phyloP scores from a whole-genome alignment of 2,329 filamentous ascomycete genomes.

The Hawksworthiomyces lignivorus region DNA sequence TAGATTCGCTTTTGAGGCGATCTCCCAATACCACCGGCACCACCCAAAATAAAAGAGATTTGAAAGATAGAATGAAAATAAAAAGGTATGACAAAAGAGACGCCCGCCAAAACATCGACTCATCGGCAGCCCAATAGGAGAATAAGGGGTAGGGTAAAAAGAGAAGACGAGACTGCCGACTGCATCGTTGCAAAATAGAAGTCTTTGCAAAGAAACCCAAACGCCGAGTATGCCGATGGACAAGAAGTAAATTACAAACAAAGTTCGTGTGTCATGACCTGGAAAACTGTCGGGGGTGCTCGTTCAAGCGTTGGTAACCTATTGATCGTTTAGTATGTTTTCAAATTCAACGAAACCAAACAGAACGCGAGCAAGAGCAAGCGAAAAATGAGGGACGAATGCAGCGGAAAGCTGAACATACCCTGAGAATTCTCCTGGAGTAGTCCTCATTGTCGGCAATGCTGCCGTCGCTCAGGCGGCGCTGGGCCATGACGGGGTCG shows the following conservation, averaged over 20 bases:
- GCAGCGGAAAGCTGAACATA: too few relatives aligned
- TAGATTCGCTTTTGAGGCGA: too few relatives aligned
- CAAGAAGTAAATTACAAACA: conserved; percentile 29
- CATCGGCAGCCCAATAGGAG: conserved; percentile 8
- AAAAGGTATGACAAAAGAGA: not conserved
- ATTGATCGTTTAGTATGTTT: not conserved
- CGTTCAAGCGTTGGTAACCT: conserved; percentile 54
- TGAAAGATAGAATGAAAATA: not conserved
- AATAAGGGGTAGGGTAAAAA: conserved; percentile 2
- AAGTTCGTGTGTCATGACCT: conserved; percentile 31
- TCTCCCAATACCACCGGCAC: too few relatives aligned
- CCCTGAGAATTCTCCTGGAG: conserved; percentile 90
- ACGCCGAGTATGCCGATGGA: conserved; percentile 31
- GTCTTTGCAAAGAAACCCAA: conserved; percentile 20
- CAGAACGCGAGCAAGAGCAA: not conserved
- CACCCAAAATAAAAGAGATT: not conserved
- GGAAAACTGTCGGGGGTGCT: too few relatives aligned
- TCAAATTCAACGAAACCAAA: not conserved
- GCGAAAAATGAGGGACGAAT: not conserved
- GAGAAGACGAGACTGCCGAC: not conserved
- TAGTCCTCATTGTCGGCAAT: conserved; percentile 98
- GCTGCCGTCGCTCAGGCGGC: conserved; percentile 86
- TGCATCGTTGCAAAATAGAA: not conserved
- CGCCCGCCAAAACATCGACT: conserved; percentile 11
- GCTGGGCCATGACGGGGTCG: conserved; percentile 76